These are phyloP conservation scores for Marasmius sp. DNA, from an alignment of 1,284 basidiomycete species.

Conservation along the genomic window DNA sequence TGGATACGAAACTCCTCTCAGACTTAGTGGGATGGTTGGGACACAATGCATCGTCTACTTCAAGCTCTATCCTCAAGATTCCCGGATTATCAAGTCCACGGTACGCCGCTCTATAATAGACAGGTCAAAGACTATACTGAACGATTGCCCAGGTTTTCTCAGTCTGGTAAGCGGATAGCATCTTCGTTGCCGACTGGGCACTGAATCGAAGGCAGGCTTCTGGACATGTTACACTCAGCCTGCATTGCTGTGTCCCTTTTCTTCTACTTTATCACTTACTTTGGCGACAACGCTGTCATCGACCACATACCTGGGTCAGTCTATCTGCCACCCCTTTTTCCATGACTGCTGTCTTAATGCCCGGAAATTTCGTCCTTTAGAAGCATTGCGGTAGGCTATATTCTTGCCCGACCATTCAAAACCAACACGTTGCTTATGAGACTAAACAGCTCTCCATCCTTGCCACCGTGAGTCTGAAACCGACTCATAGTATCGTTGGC, in stretches of 20 bases:
- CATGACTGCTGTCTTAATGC: neutral
- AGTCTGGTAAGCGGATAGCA: constrained; percentile 24
- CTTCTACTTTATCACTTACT: constrained; percentile 39
- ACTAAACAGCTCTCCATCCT: constrained; percentile 29
- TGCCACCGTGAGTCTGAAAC: constrained; percentile 35
- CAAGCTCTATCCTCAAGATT: constrained; percentile 40
- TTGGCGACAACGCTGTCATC: constrained; percentile 29
- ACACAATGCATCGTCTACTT: constrained; percentile 44
- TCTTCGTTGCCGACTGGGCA: neutral
- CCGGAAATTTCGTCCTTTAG: constrained; percentile 21
- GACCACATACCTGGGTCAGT: constrained; percentile 40
- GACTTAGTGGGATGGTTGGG: constrained; percentile 43
- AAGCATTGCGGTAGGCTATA: constrained; percentile 39
- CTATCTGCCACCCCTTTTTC: neutral
- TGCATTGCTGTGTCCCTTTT: constrained; percentile 37
- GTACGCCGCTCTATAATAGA: constrained; percentile 27
- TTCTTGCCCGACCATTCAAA: neutral
- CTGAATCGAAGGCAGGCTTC: constrained; percentile 24
- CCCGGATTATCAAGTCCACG: constrained; percentile 28
- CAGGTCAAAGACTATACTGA: neutral
- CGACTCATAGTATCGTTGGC: neutral
- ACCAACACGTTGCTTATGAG: neutral
- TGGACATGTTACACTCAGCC: constrained; percentile 37
- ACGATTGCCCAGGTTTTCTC: constrained; percentile 20
- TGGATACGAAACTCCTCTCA: constrained; percentile 14